Evolutionary conservation across 1,284 basidiomycete species (phyloP).

Genomic region (Austropuccinia psidii): DNA sequence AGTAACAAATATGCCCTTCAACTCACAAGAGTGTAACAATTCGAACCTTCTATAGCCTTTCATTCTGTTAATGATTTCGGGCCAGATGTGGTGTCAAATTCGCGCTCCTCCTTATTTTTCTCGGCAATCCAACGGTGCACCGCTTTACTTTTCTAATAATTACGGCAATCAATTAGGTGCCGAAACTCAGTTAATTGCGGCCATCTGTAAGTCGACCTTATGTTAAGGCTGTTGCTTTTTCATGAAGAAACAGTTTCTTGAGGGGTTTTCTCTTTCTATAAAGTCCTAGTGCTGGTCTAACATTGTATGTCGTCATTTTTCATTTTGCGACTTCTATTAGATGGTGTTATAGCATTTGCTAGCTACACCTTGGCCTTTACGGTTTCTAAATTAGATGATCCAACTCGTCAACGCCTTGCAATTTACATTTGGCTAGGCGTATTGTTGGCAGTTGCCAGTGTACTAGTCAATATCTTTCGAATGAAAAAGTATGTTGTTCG

Average conservation of each 20-base stretch:
- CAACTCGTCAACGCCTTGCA: conserved; percentile 69
- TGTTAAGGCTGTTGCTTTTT: neutral
- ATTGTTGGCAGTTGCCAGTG: conserved; percentile 73
- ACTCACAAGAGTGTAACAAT: neutral
- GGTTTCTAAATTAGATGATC: conserved; percentile 69
- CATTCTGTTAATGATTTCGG: conserved; percentile 74
- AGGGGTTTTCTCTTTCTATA: neutral
- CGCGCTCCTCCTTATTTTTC: conserved; percentile 66
- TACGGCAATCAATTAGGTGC: conserved; percentile 86
- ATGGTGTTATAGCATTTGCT: conserved; percentile 70
- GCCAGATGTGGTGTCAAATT: conserved; percentile 96
- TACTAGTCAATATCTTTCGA: conserved; percentile 79
- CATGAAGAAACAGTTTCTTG: neutral
- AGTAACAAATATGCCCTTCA: neutral
- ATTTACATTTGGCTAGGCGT: conserved; percentile 82
- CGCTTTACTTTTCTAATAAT: conserved; percentile 71
- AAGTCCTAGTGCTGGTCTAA: neutral
- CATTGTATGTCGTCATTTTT: neutral
- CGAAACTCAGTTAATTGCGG: conserved; percentile 79
- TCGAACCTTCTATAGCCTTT: conserved; percentile 45
- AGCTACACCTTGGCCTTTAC: conserved; percentile 75
- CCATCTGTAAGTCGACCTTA: conserved; percentile 64
- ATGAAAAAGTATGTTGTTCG: conserved; percentile 69
- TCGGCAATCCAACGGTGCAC: conserved; percentile 51
- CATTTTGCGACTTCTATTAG: conserved; percentile 50